Percentiles rank a stretch among this genome's conserved stretches.
Conservation (phyloP, 345 rosid genomes). For the Hibiscus syriacus region DNA sequence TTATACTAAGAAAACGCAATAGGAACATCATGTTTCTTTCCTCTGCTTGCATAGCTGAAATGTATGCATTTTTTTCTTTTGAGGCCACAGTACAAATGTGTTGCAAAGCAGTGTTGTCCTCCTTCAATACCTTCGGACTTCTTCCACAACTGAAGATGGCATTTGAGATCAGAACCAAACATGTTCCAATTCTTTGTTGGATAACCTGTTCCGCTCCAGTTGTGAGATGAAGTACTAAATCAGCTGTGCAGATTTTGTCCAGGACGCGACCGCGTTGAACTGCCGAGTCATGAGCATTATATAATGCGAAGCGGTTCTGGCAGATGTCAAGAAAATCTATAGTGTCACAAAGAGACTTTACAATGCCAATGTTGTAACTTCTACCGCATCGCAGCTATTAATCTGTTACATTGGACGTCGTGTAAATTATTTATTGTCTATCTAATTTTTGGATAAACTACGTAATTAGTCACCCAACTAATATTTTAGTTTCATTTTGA, state of each 20-base stretch:
- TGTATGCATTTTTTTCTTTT: background rate
- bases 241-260: conserved; percentile 36
- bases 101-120: conserved; percentile 75
- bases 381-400: too few relatives aligned
- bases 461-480: too few relatives aligned
- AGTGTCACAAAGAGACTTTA: background rate
- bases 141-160: conserved; percentile 35
- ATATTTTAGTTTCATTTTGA: too few relatives aligned
- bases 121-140: conserved; percentile 56
- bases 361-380: too few relatives aligned
- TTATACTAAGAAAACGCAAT: too few relatives aligned
- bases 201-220: background rate
- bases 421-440: background rate
- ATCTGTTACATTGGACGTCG: too few relatives aligned
- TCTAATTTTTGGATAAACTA: too few relatives aligned
- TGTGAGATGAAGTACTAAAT: background rate
- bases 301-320: background rate
- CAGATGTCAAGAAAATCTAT: background rate
- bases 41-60: background rate
- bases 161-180: background rate
- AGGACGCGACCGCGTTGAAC: conserved; percentile 8
- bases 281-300: too few relatives aligned
- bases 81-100: conserved; percentile 61
- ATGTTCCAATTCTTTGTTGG: conserved; percentile 31
- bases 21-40: too few relatives aligned